These are phyloP conservation scores for Neopestalotiopsis rosae DNA, from an alignment of 2,329 filamentous ascomycete genomes.

Conservation along the genomic window DNA sequence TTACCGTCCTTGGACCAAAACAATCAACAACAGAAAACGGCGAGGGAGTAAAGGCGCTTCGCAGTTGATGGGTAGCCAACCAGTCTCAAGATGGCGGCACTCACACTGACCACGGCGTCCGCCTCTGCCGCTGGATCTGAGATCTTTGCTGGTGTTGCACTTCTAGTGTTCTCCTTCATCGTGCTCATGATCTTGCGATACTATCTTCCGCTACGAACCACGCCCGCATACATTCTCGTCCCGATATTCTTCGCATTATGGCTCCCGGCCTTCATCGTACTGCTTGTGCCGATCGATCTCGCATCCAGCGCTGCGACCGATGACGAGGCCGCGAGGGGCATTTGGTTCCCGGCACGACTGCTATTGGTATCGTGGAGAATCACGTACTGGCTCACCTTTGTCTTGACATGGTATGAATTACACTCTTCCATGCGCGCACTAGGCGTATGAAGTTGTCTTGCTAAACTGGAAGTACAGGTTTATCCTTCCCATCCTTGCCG, in stretches of 20 bases:
- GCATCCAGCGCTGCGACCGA: conserved; percentile 81
- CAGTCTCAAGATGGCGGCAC: conserved; percentile 50
- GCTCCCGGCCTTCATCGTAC: conserved; percentile 86
- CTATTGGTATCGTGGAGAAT: conserved; percentile 92
- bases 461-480: conserved; percentile 58
- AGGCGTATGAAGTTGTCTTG: neutral
- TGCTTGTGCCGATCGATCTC: conserved; percentile 94
- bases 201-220: conserved; percentile 89
- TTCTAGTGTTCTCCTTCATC: conserved; percentile 74
- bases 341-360: conserved; percentile 83
- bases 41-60: neutral
- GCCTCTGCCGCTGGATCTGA: conserved; percentile 76
- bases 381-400: conserved; percentile 96
- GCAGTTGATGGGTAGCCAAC: neutral
- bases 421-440: neutral
- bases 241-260: conserved; percentile 97
- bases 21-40: neutral
- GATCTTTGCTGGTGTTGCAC: conserved; percentile 75
- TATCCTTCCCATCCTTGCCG: conserved; percentile 89
- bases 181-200: conserved; percentile 86
- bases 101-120: conserved; percentile 58
- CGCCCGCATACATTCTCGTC: conserved; percentile 86
- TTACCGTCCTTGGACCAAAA: neutral
- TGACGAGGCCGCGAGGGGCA: conserved; percentile 73
- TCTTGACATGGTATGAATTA: conserved; percentile 78